These are phyloP conservation scores for Synchytrium microbalum DNA, from an alignment of 371 early-diverging fungal genomes.

Conservation along the genomic window DNA sequence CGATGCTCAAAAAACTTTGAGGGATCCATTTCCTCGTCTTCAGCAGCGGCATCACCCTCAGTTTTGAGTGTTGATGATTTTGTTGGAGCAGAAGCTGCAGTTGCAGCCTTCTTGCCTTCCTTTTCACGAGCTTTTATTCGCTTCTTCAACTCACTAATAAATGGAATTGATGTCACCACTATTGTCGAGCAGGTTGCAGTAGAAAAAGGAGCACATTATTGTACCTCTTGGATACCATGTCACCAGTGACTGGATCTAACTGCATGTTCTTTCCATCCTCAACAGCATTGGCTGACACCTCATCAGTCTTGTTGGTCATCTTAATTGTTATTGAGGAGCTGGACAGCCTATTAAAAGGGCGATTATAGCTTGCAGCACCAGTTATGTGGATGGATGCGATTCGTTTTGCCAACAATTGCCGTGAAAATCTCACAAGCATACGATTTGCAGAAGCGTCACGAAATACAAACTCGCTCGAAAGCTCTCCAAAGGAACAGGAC, in stretches of 20 bases:
- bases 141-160: constrained; percentile 82
- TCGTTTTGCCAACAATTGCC: neutral
- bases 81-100: constrained; percentile 49
- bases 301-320: neutral
- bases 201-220: too few relatives aligned
- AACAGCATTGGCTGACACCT: neutral
- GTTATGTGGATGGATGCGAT: neutral
- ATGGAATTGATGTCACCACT: neutral
- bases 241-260: constrained; percentile 85
- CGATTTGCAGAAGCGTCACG: neutral
- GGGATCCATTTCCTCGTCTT: constrained; percentile 78
- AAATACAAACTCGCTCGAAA: too few relatives aligned
- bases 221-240: constrained; percentile 93
- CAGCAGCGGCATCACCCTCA: constrained; percentile 54
- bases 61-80: constrained; percentile 38
- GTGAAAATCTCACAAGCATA: neutral
- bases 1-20: constrained; percentile 97
- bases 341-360: too few relatives aligned
- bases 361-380: too few relatives aligned
- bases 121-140: constrained; percentile 78
- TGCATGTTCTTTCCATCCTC: constrained; percentile 47
- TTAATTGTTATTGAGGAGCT: too few relatives aligned
- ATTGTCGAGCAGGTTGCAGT: neutral
- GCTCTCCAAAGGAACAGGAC: too few relatives aligned
- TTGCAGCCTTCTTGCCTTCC: constrained; percentile 43